Percentiles rank a stretch among this genome's conserved stretches.
Conservation (phyloP, 306 rosid species). For the Parietaria judaica region DNA sequence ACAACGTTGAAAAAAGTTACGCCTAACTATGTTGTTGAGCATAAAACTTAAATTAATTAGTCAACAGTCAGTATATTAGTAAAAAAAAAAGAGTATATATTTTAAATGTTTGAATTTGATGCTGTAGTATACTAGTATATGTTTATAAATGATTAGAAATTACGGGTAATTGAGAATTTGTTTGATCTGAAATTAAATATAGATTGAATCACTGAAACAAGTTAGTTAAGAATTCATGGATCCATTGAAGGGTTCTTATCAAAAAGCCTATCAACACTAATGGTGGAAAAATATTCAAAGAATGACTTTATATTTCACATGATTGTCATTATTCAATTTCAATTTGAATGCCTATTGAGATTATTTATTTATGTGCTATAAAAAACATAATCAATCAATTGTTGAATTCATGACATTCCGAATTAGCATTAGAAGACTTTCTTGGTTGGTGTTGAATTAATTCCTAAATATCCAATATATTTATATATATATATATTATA, state of each 20-base stretch:
- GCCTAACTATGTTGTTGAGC: too few relatives aligned
- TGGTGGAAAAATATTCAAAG: neutral
- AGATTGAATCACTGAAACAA: conserved; percentile 1
- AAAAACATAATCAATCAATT: conserved; percentile 24
- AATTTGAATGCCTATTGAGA: too few relatives aligned
- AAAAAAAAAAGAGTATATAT: neutral
- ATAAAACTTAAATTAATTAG: too few relatives aligned
- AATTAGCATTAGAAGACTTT: too few relatives aligned
- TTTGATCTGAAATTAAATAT: conserved; percentile 31
- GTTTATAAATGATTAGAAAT: neutral
- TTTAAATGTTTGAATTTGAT: neutral
- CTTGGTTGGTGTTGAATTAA: too few relatives aligned
- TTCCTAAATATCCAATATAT: too few relatives aligned
- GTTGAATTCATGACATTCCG: conserved; percentile 9
- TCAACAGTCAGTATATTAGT: too few relatives aligned
- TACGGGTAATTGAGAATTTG: conserved; percentile 20
- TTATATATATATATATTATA: neutral
- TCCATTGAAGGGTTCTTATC: conserved; percentile 11
- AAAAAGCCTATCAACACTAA: conserved; percentile 11
- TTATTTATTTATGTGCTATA: too few relatives aligned
- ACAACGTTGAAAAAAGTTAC: too few relatives aligned
- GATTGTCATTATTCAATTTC: too few relatives aligned
- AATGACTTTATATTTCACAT: too few relatives aligned
- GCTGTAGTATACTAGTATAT: neutral
- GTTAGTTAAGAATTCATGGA: conserved; percentile 27